These are phyloP conservation scores for Sarocladiaceae sp. DNA, from an alignment of 2,329 filamentous ascomycete species.

Conservation along the genomic window DNA sequence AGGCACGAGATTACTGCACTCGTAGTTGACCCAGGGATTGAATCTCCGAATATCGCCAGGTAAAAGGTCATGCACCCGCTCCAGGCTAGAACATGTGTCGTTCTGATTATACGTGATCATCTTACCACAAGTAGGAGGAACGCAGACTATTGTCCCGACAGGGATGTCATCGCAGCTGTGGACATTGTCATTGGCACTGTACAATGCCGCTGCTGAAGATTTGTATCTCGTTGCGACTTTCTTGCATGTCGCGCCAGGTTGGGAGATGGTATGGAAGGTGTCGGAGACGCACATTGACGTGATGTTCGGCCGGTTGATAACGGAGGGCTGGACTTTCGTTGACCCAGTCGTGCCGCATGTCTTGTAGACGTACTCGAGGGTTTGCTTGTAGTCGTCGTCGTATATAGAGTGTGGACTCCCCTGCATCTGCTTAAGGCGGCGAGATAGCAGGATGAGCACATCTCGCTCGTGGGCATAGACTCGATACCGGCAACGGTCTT, in stretches of 20 bases:
- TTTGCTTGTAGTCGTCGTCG: no score
- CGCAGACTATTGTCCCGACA: background rate
- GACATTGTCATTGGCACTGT: background rate
- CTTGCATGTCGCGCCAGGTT: background rate
- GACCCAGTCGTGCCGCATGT: no score
- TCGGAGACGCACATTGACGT: no score
- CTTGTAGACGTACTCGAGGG: no score
- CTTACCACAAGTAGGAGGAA: background rate
- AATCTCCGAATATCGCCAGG: background rate
- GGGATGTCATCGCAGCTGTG: background rate
- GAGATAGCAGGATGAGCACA: conserved; percentile 16
- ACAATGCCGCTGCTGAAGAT: background rate
- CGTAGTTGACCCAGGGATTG: background rate
- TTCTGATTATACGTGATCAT: background rate
- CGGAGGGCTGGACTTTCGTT: no score
- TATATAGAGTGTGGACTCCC: conserved; percentile 13
- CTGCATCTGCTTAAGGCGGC: conserved; percentile 14
- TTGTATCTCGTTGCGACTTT: background rate
- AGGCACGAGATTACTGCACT: background rate
- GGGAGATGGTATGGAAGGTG: no score
- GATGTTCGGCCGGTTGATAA: no score
- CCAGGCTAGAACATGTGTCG: background rate
- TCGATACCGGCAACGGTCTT: background rate
- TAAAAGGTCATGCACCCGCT: background rate
- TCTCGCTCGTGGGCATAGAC: conserved; percentile 11